These are phyloP conservation scores for Fusarium phyllophilum DNA, from an alignment of 2,329 filamentous ascomycete genomes.

Conservation along the genomic window DNA sequence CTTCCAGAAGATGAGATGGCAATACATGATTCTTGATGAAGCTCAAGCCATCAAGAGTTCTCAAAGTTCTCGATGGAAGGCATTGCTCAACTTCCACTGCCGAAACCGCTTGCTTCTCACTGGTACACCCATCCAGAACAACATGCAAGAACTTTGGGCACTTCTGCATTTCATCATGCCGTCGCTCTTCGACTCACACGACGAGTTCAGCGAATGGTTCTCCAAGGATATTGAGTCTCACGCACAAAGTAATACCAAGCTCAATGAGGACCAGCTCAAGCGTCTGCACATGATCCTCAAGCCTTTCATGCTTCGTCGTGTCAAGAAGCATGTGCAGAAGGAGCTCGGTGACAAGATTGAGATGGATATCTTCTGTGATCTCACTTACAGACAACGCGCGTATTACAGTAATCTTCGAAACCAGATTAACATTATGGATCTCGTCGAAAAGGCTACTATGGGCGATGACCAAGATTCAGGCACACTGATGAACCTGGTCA, in stretches of 20 bases:
- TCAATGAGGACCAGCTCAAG: slow-evolving; percentile 97
- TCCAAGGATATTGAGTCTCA: slow-evolving; percentile 98
- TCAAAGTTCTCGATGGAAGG: slow-evolving; percentile 96
- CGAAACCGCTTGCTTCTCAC: slow-evolving; percentile 93
- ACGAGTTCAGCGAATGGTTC: slow-evolving; percentile 94
- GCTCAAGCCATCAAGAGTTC: slow-evolving; percentile 99
- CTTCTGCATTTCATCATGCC: slow-evolving; percentile 99
- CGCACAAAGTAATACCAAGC: slow-evolving; percentile 98
- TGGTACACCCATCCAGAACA: slow-evolving; percentile 98
- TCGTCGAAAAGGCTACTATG: slow-evolving; percentile 95
- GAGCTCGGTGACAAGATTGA: slow-evolving; percentile 99
- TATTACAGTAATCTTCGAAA: slow-evolving; percentile 93
- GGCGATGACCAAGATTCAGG: slow-evolving; percentile 95
- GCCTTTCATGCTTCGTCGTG: slow-evolving; percentile 98
- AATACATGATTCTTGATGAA: slow-evolving; percentile 99
- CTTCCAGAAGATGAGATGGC: slow-evolving; percentile 99
- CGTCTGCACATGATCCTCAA: slow-evolving; percentile 99
- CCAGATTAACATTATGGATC: slow-evolving; percentile 98
- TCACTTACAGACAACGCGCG: slow-evolving; percentile 94
- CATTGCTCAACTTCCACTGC: slow-evolving; percentile 90
- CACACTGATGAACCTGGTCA: slow-evolving; percentile 98
- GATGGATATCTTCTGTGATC: slow-evolving; percentile 92
- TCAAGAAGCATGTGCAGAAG: slow-evolving; percentile 99
- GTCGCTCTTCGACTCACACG: slow-evolving; percentile 94
- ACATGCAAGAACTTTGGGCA: slow-evolving; percentile 99